A percentile compares a stretch with the other conserved stretches of the same genome.
These are phyloP conservation scores for Cyberlindnera euphorbiae DNA, from an alignment of 805 yeast genomes.

Conservation along the genomic window DNA sequence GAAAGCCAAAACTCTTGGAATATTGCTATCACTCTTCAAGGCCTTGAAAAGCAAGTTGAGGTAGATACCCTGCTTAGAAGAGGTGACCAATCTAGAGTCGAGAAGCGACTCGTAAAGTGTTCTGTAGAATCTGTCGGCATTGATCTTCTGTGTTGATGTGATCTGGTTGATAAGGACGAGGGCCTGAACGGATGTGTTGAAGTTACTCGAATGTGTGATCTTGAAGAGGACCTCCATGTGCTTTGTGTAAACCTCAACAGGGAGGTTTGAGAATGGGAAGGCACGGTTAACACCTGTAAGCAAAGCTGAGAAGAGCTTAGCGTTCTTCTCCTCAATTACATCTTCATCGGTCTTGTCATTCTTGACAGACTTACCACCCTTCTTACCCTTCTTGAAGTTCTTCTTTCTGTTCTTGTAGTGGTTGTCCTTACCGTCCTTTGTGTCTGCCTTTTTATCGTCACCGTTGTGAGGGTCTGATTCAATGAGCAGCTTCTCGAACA, in stretches of 20 bases:
- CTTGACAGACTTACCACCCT: conserved; percentile 81
- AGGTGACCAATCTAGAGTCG: conserved; percentile 76
- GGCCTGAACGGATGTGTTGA: conserved; percentile 92
- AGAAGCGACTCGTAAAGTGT: conserved; percentile 86
- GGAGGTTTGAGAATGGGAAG: conserved; percentile 82
- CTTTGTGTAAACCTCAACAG: conserved; percentile 60
- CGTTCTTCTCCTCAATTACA: conserved; percentile 69
- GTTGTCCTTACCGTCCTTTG: conserved; percentile 32
- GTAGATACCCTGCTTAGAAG: conserved; percentile 91
- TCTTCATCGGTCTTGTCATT: conserved; percentile 60
- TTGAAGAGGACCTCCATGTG: conserved; percentile 83
- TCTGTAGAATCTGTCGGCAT: conserved; percentile 69
- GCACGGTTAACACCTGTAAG: conserved; percentile 95
- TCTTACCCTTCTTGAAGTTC: conserved; percentile 74
- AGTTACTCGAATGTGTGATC: conserved; percentile 91
- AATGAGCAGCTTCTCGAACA: conserved; percentile 78
- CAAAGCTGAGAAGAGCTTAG: conserved; percentile 83
- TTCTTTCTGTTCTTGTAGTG: conserved; percentile 66
- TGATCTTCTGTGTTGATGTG: conserved; percentile 51
- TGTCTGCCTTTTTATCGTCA: conserved; percentile 32
- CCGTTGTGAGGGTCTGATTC: conserved; percentile 53
- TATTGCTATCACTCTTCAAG: conserved; percentile 60
- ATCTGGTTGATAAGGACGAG: conserved; percentile 81
- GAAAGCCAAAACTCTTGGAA: conserved; percentile 74
- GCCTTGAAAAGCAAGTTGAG: conserved; percentile 82